These are phyloP conservation scores for Yarrowia bubula DNA, from an alignment of 805 yeast species.

Conservation along the genomic window DNA sequence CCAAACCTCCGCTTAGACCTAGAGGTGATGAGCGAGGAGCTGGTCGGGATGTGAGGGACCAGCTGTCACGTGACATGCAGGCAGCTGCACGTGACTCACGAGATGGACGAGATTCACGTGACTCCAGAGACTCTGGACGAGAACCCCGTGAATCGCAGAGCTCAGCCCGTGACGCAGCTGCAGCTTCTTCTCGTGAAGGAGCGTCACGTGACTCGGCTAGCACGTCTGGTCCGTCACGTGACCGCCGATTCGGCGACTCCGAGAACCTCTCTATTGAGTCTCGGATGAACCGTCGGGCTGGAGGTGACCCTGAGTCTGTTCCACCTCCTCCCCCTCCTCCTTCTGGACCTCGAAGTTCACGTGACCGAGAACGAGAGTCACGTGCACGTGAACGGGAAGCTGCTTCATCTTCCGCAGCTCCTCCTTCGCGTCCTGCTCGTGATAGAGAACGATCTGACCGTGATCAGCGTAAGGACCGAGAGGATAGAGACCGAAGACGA, in stretches of 20 bases:
- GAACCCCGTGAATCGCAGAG: no score
- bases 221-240: slow-evolving; percentile 27
- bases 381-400: slow-evolving; percentile 24
- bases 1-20: slow-evolving; percentile 3
- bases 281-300: slow-evolving; percentile 10
- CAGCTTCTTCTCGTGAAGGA: not conserved
- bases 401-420: not conserved
- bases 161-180: no score
- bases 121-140: no score
- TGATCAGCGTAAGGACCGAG: slow-evolving; percentile 24
- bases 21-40: not conserved
- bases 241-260: slow-evolving; percentile 29
- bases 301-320: not conserved
- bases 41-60: no score
- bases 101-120: no score
- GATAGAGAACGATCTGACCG: slow-evolving; percentile 28
- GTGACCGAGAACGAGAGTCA: slow-evolving; percentile 23
- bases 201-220: slow-evolving; percentile 21
- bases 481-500: slow-evolving; percentile 1
- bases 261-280: slow-evolving; percentile 17
- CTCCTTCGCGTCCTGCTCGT: slow-evolving; percentile 21
- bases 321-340: slow-evolving; percentile 19
- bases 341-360: not conserved
- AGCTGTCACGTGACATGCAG: no score
- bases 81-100: no score